These are phyloP conservation scores for Cutaneotrichosporon spelunceum DNA, from an alignment of 1,284 basidiomycete genomes.

Conservation along the genomic window DNA sequence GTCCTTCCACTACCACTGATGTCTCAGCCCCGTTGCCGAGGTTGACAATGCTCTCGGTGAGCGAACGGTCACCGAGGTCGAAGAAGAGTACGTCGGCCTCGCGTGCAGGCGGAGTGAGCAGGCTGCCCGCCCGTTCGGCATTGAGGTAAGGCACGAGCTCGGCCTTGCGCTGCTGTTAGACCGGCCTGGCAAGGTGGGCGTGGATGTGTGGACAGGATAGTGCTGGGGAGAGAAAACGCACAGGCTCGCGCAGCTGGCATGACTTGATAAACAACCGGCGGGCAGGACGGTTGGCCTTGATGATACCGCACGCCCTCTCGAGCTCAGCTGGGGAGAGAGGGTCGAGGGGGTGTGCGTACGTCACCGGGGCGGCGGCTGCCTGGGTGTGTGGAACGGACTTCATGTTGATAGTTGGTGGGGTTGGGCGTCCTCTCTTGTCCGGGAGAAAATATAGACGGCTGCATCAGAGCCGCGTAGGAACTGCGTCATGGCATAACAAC, in stretches of 20 bases:
- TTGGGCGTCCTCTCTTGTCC: too few relatives aligned
- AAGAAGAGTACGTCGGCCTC: slow-evolving; percentile 12
- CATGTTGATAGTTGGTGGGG: neutral
- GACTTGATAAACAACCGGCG: neutral
- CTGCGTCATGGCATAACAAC: neutral
- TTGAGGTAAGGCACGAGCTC: slow-evolving; percentile 8
- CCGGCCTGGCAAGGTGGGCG: too few relatives aligned
- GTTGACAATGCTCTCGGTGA: slow-evolving; percentile 5
- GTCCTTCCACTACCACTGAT: neutral
- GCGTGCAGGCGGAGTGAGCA: neutral
- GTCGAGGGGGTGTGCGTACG: slow-evolving; percentile 7
- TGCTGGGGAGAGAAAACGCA: neutral
- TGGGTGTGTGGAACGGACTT: slow-evolving; percentile 1
- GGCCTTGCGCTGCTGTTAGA: slow-evolving; percentile 4
- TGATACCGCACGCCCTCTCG: slow-evolving; percentile 6
- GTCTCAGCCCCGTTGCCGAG: neutral
- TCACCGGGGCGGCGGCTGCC: neutral
- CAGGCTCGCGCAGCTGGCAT: slow-evolving; percentile 10
- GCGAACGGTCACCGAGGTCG: neutral
- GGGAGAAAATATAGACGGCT: neutral
- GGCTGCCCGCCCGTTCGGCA: slow-evolving; percentile 4
- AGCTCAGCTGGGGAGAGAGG: slow-evolving; percentile 6
- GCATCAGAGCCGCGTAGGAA: neutral
- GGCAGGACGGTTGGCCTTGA: slow-evolving; percentile 1
- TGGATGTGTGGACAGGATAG: neutral